Evolutionary conservation across 495 filamentous ascomycete genomes (phyloP), one percentile per base, ranked within the genome.

Genomic region (Cercophora samala): DNA sequence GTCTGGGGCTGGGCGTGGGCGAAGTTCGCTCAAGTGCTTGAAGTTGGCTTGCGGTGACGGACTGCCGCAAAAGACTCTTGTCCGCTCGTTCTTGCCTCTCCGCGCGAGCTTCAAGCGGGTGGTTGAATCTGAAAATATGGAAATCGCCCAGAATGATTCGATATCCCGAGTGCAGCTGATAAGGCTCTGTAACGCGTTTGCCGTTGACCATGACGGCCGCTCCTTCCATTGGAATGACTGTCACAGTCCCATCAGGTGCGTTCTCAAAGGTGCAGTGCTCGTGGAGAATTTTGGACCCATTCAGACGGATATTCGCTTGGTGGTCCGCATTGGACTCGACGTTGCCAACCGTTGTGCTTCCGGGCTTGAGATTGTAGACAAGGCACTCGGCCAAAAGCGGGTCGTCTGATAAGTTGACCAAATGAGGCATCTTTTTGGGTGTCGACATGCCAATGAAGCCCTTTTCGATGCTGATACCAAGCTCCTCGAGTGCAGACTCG

Each of bases 171-270:
- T 92, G 88, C 53, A 99, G 81, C 62, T 92, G 85, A 65, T 88
- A 93, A 11, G 92, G 88, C 71, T 91, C 91, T 42, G 91, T 85
- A 26, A 97, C 89, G 21, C 93, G 88, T 64, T 94, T 83, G 54
- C 95, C 95, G 72, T 99, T 99, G 46, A 99, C 93, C 96, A 99
- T 98, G 46, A 98, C 91, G 6, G 93, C 90, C 3, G 95, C 96
- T 18, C 90, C 91, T 72, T 96, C 93, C 66, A 86, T 91, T 0
- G 95, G 95, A 19, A 97, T 85, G 32, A 98, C 79, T 2, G 92
- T 97, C 23, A 99, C 96, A 1, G 90, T 85, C 66, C 94, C 93
- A 73, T 98, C 93, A 53, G 90, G 83, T 70, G 96, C 93, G 67
- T 84, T 83, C 72, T 97, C 93, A 73, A 99, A 98, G 13, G 84